Evolutionary conservation across 75 land plant species (phyloP).

Genomic region (Azolla pinnata): DNA sequence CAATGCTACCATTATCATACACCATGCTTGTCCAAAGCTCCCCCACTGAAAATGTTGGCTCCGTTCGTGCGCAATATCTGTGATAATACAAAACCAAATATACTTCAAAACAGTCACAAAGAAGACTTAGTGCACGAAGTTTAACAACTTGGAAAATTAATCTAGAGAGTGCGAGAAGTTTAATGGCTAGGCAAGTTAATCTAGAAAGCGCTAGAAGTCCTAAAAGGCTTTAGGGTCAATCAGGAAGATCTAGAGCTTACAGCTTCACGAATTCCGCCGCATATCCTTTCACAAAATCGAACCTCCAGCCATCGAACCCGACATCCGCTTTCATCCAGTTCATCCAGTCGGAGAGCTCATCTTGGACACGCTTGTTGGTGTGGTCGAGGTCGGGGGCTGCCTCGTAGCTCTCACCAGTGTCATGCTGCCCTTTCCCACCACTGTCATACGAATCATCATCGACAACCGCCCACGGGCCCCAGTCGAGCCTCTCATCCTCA

Average conservation of each 20-base stretch:
- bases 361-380: constrained; percentile 30
- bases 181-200: too few relatives aligned
- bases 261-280: constrained; percentile 3
- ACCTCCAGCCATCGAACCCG: constrained; percentile 41
- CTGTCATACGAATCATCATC: constrained; percentile 12
- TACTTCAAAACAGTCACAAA: too few relatives aligned
- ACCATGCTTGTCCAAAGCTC: constrained; percentile 17
- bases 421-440: constrained; percentile 10
- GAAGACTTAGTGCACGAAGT: background rate
- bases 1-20: constrained; percentile 7
- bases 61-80: constrained; percentile 10
- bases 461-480: constrained; percentile 35
- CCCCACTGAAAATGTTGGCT: constrained; percentile 16
- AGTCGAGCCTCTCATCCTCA: constrained; percentile 18
- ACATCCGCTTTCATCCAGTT: constrained; percentile 25
- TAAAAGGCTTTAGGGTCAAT: too few relatives aligned
- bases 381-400: constrained; percentile 37
- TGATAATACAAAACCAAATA: background rate
- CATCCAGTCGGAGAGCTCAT: constrained; percentile 35
- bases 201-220: too few relatives aligned
- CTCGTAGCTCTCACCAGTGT: constrained; percentile 18
- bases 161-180: background rate
- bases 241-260: constrained; percentile 1
- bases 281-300: constrained; percentile 33
- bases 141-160: background rate